Evolutionary conservation across 768 basidiomycete genomes (phyloP).

Genomic region (Mycena venus): DNA sequence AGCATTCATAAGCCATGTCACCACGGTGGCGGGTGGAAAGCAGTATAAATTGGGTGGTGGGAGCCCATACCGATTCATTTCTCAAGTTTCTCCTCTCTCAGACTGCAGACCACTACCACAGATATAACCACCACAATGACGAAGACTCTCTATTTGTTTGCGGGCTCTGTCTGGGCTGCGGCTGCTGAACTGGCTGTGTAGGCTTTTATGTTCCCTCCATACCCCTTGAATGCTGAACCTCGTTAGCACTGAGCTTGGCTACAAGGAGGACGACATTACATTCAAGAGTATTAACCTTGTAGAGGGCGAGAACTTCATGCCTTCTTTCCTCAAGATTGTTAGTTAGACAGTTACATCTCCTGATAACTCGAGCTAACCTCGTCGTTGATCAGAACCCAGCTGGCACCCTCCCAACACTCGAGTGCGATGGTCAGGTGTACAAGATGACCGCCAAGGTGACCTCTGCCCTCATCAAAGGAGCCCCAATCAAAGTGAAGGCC

Average conservation of each 20-base stretch:
- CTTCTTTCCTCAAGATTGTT: constrained; percentile 52
- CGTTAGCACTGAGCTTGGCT: constrained; percentile 55
- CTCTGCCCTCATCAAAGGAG: constrained; percentile 54
- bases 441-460: constrained; percentile 57
- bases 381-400: constrained; percentile 51
- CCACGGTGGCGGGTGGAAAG: too few relatives aligned
- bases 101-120: too few relatives aligned
- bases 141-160: constrained; percentile 42
- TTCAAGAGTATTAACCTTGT: constrained; percentile 54
- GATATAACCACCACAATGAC: constrained; percentile 27
- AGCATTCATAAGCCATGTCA: too few relatives aligned
- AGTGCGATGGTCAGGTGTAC: constrained; percentile 49
- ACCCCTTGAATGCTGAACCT: neutral
- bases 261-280: constrained; percentile 51
- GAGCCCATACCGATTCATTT: too few relatives aligned
- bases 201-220: neutral
- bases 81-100: too few relatives aligned
- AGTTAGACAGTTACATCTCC: neutral
- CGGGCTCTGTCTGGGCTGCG: constrained; percentile 43
- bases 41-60: too few relatives aligned
- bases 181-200: constrained; percentile 44
- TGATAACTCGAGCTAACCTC: too few relatives aligned
- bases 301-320: constrained; percentile 63
- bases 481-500: constrained; percentile 50
- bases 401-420: constrained; percentile 60